Conservation (phyloP, 2,329 filamentous ascomycete species). For the Aureobasidium sp. region DNA sequence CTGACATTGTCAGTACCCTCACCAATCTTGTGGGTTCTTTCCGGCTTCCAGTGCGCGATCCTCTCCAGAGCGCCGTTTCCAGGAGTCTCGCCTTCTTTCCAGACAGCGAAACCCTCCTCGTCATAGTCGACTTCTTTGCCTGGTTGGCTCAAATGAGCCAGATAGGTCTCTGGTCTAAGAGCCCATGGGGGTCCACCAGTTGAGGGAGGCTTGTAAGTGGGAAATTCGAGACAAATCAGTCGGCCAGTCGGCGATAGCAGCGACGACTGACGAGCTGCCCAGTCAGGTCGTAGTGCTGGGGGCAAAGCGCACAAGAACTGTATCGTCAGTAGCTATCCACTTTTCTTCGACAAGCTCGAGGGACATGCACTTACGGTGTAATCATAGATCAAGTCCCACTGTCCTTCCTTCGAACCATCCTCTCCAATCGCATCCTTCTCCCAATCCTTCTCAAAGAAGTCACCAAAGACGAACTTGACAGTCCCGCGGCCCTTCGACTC, state of each 20-base stretch:
- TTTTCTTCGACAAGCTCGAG: neutral
- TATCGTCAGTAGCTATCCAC: conserved; percentile 4
- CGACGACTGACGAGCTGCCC: conserved; percentile 50
- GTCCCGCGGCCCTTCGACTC: conserved; percentile 42
- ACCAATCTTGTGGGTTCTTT: conserved; percentile 50
- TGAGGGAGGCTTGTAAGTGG: conserved; percentile 60
- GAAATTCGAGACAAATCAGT: conserved; percentile 68
- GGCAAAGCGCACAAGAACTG: conserved; percentile 57
- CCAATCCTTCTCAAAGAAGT: conserved; percentile 62
- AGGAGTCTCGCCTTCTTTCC: conserved; percentile 33
- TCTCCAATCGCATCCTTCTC: conserved; percentile 35
- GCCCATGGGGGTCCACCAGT: conserved; percentile 67
- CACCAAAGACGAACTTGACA: conserved; percentile 52
- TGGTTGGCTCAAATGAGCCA: conserved; percentile 62
- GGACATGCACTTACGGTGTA: conserved; percentile 46
- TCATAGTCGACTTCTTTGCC: conserved; percentile 61
- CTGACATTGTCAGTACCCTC: conserved; percentile 45
- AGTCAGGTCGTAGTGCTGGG: conserved; percentile 48
- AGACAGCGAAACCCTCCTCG: conserved; percentile 41
- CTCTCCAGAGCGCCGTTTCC: conserved; percentile 35
- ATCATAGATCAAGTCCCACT: conserved; percentile 62
- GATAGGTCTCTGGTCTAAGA: conserved; percentile 61
- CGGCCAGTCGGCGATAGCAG: conserved; percentile 47
- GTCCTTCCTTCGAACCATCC: conserved; percentile 19
- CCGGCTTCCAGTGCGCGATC: conserved; percentile 50